Conservation (phyloP, 176 grass and related monocot species). For the Eragrostis nindensis region DNA sequence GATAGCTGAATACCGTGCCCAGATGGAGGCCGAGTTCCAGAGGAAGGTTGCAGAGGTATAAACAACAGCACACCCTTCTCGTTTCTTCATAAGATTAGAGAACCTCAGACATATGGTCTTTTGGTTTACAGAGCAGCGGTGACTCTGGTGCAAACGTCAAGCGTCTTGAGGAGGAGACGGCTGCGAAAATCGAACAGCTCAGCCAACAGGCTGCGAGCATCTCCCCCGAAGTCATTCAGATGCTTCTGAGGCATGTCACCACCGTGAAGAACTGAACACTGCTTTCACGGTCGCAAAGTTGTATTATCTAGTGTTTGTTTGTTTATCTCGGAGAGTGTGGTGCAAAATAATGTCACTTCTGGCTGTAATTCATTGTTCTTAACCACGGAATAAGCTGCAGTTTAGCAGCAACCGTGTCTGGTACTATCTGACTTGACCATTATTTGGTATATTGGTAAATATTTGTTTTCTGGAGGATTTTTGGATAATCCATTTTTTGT, state of each 20-base stretch:
- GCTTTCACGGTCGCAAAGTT: background rate
- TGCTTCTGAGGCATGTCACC: constrained; percentile 74
- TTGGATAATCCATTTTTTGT: background rate
- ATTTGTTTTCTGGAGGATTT: background rate
- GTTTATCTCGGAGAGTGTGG: background rate
- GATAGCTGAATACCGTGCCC: constrained; percentile 55
- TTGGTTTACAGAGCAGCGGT: constrained; percentile 56
- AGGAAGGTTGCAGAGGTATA: constrained; percentile 74
- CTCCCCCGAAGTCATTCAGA: constrained; percentile 68
- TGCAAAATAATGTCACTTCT: constrained; percentile 9
- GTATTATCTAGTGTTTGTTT: background rate
- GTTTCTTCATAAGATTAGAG: background rate
- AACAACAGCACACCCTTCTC: background rate
- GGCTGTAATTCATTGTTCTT: constrained; percentile 11
- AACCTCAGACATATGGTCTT: background rate
- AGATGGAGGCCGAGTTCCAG: constrained; percentile 71
- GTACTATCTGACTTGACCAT: background rate
- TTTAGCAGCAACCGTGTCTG: constrained; percentile 14
- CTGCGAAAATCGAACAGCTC: constrained; percentile 50
- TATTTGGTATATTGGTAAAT: constrained; percentile 27
- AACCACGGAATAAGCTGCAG: constrained; percentile 20
- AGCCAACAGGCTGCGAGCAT: constrained; percentile 54
- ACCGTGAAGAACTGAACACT: constrained; percentile 60
- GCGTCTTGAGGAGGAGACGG: constrained; percentile 73
- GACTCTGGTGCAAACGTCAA: constrained; percentile 77